Conservation (phyloP, 2,329 filamentous ascomycete genomes). For the Tolypocladium ophioglossoides region DNA sequence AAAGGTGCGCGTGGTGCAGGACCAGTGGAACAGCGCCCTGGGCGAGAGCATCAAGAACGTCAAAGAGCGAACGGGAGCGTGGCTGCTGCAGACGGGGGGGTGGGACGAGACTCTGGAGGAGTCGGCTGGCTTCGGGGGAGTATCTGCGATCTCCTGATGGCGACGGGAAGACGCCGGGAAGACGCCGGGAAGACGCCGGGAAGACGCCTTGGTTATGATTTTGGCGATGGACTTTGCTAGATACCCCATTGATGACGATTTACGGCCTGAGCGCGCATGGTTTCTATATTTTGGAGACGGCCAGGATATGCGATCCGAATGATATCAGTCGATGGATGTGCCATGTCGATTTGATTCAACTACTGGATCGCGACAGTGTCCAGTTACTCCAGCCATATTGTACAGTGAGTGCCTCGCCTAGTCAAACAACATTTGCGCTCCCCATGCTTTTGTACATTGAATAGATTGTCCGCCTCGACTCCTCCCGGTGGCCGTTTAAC, state of each 20-base stretch:
- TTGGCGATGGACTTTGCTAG: not conserved
- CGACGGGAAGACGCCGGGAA: not conserved
- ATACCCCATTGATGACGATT: not conserved
- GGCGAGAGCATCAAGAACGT: constrained; percentile 64
- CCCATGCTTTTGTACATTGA: not conserved
- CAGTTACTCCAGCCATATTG: not conserved
- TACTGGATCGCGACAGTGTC: not conserved
- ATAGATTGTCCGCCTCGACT: not conserved
- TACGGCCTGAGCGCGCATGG: not conserved
- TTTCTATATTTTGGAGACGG: not conserved
- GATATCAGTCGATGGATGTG: not conserved
- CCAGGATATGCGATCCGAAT: not conserved
- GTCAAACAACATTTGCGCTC: not conserved
- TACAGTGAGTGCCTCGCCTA: not conserved
- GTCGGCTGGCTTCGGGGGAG: constrained; percentile 35
- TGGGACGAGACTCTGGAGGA: constrained; percentile 73
- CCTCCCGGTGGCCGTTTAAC: not conserved
- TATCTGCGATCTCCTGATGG: constrained; percentile 15
- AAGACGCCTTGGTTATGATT: not conserved
- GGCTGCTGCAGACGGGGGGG: constrained; percentile 66
- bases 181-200: too few relatives aligned
- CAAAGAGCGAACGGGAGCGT: constrained; percentile 63
- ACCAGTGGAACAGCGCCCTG: constrained; percentile 83
- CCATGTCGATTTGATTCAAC: not conserved
- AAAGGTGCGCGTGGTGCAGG: constrained; percentile 81